Base-by-base conservation (phyloP, 108 stramenopile species). In the Nitzschia putrida region DNA sequence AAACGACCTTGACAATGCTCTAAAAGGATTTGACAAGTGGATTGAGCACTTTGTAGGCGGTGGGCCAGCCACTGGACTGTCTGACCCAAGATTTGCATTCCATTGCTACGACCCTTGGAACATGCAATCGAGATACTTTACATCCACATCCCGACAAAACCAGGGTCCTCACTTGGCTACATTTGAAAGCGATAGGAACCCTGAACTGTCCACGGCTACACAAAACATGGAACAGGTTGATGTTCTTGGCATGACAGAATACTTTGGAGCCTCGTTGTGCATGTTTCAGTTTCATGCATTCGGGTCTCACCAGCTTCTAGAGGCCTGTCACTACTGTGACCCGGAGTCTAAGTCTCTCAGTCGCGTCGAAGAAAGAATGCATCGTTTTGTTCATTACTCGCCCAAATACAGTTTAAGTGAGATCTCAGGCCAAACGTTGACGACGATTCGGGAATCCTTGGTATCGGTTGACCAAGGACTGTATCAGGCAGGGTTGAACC, bases 61-160 rank as follows among this genome's bases (percentile, higher is more conserved):
- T 25, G 54, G 23, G 1, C 0, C 16, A 16, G 50, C 9, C 3
- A 49, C 6, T 1, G 21, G 21, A 7, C 12, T 21, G 24, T 53
- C 26, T 34, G 65, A 51, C 11, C 6, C 25, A 8, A 53, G 20
- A 12, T 8, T 16, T 16, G 14, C 51, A 18, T 53, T 39, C 37
- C 25, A 53, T 37, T 66, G 65, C 29, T 66, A 66, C 52, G 65
- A 66, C 34, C 65, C 65, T 8, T 66, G 29, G 45, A 66, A 66
- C 24, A 66, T 66, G 65, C 49, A 53, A 37, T 26, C 50, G 50
- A n/a, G 65, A 29, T 66, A 66, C 34, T 29, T 66, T 6, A 66
- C 65, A 1, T 18, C 51, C 50, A 66, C 14, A 10, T 24, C 20
- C 3, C 7, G 0, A 4, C 23, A 29, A 37, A 5, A 12, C 5